Evolutionary conservation across 768 basidiomycete genomes (phyloP), one percentile per base, ranked within the genome.

Genomic region (Xanthoconium stramineum): DNA sequence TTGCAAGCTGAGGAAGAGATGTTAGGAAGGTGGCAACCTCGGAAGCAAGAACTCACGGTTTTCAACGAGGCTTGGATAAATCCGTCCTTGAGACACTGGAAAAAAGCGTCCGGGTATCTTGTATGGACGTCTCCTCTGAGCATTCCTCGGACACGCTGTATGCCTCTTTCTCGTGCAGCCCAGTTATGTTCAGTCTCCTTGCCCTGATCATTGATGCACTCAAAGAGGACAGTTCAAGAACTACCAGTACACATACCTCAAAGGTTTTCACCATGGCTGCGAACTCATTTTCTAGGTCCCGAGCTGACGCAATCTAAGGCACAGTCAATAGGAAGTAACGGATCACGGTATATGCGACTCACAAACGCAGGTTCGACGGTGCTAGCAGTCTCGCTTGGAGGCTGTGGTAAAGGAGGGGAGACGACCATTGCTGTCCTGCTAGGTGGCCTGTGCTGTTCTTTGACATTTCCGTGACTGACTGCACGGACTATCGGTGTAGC

Each of bases 171-270:
- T 56, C 96, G 82, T 30, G 78, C 75, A 42, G 82, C 78, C 96
- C 96, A 99, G 63, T 99, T 99, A 60, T 95, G 91, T 68, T 99
- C 96, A 1, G 90, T 89, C 74, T 99, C 96, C 74, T 84, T 96
- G n/a, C 96, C 97, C 88, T 94, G 35, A 44, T 30, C n/a, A 43
- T 50, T 15, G 50, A 50, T 14, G 48, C 35, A 38, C 35, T 53
- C 49, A 61, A 51, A 24, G 43, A 42, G 11, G 33, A 5, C 14
- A 36, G 2, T 28, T 24, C 49, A n/a, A 17, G 24, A 40, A 48
- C 20, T 5, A 50, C 44, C 42, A 37, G 17, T 10, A n/a, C 30
- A 64, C 76, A 48, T 65, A 88, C 92, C 74, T 92, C 91, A 64
- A 97, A 98, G 33, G 79, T 74, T 51, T 89, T 88, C 19, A 79